Conservation (phyloP, 148 eudicot species). For the Rhododendron ovatum region DNA sequence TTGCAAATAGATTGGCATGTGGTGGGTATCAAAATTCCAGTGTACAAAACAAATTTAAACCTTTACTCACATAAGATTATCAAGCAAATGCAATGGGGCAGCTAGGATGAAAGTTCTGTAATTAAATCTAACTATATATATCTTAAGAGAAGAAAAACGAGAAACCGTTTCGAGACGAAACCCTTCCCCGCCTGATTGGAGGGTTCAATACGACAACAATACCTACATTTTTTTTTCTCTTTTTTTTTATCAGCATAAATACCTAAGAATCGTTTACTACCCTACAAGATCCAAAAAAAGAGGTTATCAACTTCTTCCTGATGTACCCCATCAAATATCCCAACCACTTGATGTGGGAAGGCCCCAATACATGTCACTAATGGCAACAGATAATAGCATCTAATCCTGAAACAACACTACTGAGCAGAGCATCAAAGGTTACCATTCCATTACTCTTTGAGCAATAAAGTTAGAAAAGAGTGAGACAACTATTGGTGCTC, state of each 20-base stretch:
- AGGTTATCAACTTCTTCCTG: background rate
- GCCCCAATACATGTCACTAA: background rate
- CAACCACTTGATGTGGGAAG: background rate
- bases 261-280: background rate
- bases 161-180: background rate
- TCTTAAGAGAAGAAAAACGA: background rate
- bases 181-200: background rate
- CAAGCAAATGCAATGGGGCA: background rate
- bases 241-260: background rate
- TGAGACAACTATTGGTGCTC: background rate
- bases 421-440: background rate
- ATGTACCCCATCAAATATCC: background rate
- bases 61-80: background rate
- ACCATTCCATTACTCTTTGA: background rate
- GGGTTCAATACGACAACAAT: background rate
- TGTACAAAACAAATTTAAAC: background rate
- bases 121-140: background rate
- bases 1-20: conserved; percentile 12
- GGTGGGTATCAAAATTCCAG: background rate
- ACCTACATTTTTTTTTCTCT: background rate
- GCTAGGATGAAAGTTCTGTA: background rate
- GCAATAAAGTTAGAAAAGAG: background rate
- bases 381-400: background rate
- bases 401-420: background rate
- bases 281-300: background rate